These are phyloP conservation scores for Dissophora ornata DNA, from an alignment of 192 early-diverging fungal species.

Conservation along the genomic window DNA sequence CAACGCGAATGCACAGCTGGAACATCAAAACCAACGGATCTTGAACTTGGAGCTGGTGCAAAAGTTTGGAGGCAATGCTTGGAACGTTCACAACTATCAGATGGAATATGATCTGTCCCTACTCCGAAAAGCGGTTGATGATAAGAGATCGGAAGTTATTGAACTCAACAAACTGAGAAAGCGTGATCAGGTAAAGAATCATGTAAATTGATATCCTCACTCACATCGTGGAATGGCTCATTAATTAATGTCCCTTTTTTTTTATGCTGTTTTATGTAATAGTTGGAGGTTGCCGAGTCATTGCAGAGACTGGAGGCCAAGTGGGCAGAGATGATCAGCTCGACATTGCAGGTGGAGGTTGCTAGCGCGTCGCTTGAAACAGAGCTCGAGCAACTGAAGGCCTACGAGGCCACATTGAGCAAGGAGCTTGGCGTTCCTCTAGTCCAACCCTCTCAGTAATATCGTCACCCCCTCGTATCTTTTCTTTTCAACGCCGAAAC, in stretches of 20 bases:
- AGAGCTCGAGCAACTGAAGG: slow-evolving; percentile 58
- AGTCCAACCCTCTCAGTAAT: neutral
- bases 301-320: slow-evolving; percentile 60
- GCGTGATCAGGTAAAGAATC: slow-evolving; percentile 56
- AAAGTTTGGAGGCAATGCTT: slow-evolving; percentile 68
- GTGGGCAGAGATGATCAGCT: slow-evolving; percentile 63
- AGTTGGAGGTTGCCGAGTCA: slow-evolving; percentile 55
- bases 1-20: slow-evolving; percentile 65
- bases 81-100: slow-evolving; percentile 69
- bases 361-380: slow-evolving; percentile 58
- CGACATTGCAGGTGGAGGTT: slow-evolving; percentile 64
- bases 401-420: slow-evolving; percentile 47
- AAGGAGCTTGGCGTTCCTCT: slow-evolving; percentile 32
- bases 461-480: neutral
- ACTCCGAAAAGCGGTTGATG: slow-evolving; percentile 56
- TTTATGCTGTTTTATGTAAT: neutral
- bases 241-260: too few relatives aligned
- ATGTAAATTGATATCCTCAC: neutral
- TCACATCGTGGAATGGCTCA: too few relatives aligned
- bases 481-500: too few relatives aligned
- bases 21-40: slow-evolving; percentile 63
- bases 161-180: slow-evolving; percentile 65
- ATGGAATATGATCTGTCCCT: slow-evolving; percentile 55
- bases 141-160: slow-evolving; percentile 54
- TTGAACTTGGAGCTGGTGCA: slow-evolving; percentile 62